A percentile compares a stretch with the other conserved stretches of the same genome.
These are phyloP conservation scores for Parsonsia alboflavescens DNA, from an alignment of 257 asterid species.

Conservation along the genomic window DNA sequence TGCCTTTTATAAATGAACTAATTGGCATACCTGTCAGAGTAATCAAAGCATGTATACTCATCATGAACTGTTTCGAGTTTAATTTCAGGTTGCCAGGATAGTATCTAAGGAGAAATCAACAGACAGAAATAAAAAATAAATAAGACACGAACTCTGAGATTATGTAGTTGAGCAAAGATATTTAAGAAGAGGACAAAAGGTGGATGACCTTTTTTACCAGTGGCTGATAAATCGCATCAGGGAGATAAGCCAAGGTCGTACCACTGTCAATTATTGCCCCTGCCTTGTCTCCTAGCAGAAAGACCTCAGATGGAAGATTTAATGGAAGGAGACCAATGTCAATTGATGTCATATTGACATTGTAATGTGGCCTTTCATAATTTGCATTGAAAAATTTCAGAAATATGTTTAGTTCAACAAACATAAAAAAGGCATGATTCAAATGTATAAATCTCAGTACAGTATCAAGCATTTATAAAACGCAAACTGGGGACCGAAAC, in stretches of 20 bases:
- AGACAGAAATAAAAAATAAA: slow-evolving; percentile 15
- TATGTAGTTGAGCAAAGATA: neutral
- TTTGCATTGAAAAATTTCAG: neutral
- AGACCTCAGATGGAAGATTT: slow-evolving; percentile 58
- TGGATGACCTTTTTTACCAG: slow-evolving; percentile 63
- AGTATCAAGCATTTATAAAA: neutral
- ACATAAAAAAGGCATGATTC: neutral
- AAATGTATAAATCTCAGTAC: neutral
- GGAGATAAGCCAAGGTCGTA: slow-evolving; percentile 95
- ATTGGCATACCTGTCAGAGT: slow-evolving; percentile 69
- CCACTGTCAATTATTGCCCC: slow-evolving; percentile 98
- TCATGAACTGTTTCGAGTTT: slow-evolving; percentile 67
- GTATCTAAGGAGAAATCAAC: slow-evolving; percentile 47
- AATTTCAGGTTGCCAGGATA: slow-evolving; percentile 80
- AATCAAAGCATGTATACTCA: slow-evolving; percentile 86
- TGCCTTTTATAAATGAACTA: neutral
- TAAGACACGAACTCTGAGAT: slow-evolving; percentile 10
- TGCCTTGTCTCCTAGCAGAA: slow-evolving; percentile 49
- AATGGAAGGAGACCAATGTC: slow-evolving; percentile 68
- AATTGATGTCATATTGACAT: slow-evolving; percentile 91
- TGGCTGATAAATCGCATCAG: slow-evolving; percentile 68
- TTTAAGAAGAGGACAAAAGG: no score
- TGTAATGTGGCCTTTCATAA: slow-evolving; percentile 83
- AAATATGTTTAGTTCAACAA: neutral
- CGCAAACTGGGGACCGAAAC: neutral